These are phyloP conservation scores for Tetrahymena malaccensis DNA, from an alignment of 73 alveolate genomes.

Conservation along the genomic window DNA sequence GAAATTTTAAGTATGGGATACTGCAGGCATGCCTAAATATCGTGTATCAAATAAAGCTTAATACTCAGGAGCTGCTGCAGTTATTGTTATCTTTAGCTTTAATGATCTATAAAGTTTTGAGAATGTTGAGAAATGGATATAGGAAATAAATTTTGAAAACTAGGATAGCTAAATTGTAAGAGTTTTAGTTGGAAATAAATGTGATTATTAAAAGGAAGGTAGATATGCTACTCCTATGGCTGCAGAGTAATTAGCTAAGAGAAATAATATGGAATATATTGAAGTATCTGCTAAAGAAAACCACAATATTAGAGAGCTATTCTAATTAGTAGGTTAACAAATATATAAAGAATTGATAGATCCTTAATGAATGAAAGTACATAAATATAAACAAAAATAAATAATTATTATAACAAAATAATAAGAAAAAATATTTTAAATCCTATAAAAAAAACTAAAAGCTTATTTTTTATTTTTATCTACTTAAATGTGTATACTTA, in stretches of 20 bases:
- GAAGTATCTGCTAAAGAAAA: neutral
- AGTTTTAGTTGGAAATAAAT: neutral
- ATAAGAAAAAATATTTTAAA: no score
- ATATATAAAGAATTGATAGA: neutral
- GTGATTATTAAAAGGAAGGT: neutral
- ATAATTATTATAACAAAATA: no score
- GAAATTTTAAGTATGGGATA: conserved; percentile 66
- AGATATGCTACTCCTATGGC: neutral
- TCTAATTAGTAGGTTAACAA: neutral
- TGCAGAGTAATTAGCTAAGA: neutral
- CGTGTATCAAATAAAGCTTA: conserved; percentile 60
- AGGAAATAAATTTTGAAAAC: neutral
- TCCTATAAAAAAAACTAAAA: no score
- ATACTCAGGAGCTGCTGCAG: conserved; percentile 72
- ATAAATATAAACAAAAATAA: no score
- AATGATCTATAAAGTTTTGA: neutral
- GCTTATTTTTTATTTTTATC: no score
- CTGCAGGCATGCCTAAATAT: conserved; percentile 78
- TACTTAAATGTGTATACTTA: no score
- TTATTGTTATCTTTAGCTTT: conserved; percentile 46
- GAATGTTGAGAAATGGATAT: neutral
- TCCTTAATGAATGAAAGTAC: neutral
- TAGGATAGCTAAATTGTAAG: neutral
- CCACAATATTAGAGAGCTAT: neutral
- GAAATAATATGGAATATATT: neutral